A percentile compares a stretch with the other conserved stretches of the same genome.
Evolutionary conservation across 1,139 yeast species (phyloP).

Genomic region (Lodderomyces oxycetoniae): DNA sequence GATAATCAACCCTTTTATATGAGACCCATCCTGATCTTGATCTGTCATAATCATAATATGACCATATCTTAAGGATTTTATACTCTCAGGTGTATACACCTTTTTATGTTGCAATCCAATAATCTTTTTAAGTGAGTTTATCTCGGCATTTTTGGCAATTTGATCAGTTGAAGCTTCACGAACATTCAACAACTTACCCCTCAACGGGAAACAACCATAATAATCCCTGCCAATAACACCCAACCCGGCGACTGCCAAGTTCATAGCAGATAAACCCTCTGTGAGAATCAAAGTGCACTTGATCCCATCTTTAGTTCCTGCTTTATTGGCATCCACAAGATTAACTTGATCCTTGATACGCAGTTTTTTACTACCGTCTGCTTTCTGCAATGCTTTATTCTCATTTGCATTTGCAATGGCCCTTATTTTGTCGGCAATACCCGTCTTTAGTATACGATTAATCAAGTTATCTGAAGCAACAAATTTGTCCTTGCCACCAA

Average conservation of each 20-base stretch:
- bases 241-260: conserved; percentile 89
- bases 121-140: conserved; percentile 91
- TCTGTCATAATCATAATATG: conserved; percentile 99
- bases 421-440: conserved; percentile 74
- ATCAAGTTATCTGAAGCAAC: conserved; percentile 73
- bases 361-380: conserved; percentile 82
- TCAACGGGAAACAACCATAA: conserved; percentile 92
- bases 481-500: conserved; percentile 76
- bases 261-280: conserved; percentile 96
- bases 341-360: conserved; percentile 89
- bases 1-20: conserved; percentile 92
- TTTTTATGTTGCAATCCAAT: conserved; percentile 95
- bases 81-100: conserved; percentile 57
- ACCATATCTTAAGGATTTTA: conserved; percentile 82
- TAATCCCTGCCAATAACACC: conserved; percentile 94
- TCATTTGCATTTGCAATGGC: conserved; percentile 86
- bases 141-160: conserved; percentile 86
- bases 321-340: conserved; percentile 92
- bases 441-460: conserved; percentile 65
- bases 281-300: conserved; percentile 91
- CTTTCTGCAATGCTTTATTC: conserved; percentile 79
- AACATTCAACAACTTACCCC: conserved; percentile 93
- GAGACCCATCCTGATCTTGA: conserved; percentile 99
- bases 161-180: conserved; percentile 96
- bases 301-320: conserved; percentile 90